phyloP scores from a whole-genome alignment of 2,329 filamentous ascomycete species.

The Fusarium musae region DNA sequence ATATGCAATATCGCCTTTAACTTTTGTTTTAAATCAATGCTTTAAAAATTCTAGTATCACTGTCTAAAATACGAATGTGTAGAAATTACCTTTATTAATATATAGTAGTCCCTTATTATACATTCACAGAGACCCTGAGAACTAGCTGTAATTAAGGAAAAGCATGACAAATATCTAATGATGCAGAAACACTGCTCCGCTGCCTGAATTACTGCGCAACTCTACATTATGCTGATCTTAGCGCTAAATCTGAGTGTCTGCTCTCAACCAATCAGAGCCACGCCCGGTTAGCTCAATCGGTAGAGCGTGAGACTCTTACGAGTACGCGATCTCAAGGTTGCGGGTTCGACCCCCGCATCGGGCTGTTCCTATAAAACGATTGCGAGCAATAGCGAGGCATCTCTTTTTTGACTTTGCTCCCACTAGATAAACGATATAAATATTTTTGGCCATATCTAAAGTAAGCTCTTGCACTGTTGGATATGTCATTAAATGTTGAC shows the following conservation, averaged over 20 bases:
- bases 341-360: slow-evolving; percentile 63
- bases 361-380: slow-evolving; percentile 55
- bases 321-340: slow-evolving; percentile 62
- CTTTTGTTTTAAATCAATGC: neutral
- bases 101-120: rapidly evolving
- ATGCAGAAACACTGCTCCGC: rapidly evolving
- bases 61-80: too few relatives aligned
- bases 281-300: slow-evolving; percentile 51
- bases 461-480: rapidly evolving
- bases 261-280: slow-evolving; percentile 35
- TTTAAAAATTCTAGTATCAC: rapidly evolving
- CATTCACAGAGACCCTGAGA: too few relatives aligned
- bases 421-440: too few relatives aligned
- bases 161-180: rapidly evolving
- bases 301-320: slow-evolving; percentile 76
- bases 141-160: rapidly evolving
- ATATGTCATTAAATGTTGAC: rapidly evolving
- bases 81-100: rapidly evolving
- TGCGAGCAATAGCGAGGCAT: slow-evolving; percentile 64
- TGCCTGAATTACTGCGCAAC: rapidly evolving
- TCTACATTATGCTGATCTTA: rapidly evolving
- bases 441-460: neutral
- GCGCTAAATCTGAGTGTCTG: neutral
- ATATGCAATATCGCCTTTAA: rapidly evolving
- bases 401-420: neutral